Percentiles rank a stretch among this genome's conserved stretches.
phyloP scores from a whole-genome alignment of 2,329 filamentous ascomycete species.

The Xylariaceae sp. region DNA sequence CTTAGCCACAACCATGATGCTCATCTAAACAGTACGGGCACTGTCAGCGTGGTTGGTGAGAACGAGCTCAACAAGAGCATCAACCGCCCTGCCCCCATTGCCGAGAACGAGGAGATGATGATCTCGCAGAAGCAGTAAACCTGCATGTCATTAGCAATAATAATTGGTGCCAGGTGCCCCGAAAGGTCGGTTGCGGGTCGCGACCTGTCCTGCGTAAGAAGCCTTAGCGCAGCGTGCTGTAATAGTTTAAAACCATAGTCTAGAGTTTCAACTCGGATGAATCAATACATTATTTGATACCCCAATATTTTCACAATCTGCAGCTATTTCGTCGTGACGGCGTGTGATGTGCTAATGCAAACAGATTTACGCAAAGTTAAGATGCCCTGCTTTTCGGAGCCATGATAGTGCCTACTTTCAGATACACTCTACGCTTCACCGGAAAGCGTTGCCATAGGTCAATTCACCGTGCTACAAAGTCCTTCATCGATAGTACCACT shows the following conservation, averaged over 20 bases:
- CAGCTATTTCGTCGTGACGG: not conserved
- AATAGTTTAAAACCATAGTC: slow-evolving; percentile 16
- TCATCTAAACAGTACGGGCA: slow-evolving; percentile 46
- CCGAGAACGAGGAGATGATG: slow-evolving; percentile 46
- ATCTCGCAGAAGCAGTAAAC: slow-evolving; percentile 44
- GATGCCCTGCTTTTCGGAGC: too few species aligned
- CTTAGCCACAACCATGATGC: slow-evolving; percentile 49
- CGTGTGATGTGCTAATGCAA: too few species aligned
- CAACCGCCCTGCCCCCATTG: slow-evolving; percentile 42
- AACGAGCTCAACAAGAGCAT: slow-evolving; percentile 47
- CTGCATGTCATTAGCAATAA: not conserved
- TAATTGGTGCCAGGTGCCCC: slow-evolving; percentile 13
- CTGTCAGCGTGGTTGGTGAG: slow-evolving; percentile 50
- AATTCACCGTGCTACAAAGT: too few species aligned
- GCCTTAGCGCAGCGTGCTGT: slow-evolving; percentile 2
- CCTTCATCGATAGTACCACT: too few species aligned
- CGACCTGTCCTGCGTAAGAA: not conserved
- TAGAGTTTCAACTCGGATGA: not conserved
- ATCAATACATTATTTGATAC: slow-evolving; percentile 27
- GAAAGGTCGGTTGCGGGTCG: slow-evolving; percentile 6
- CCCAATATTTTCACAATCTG: not conserved
- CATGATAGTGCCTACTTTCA: too few species aligned
- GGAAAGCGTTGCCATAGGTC: too few species aligned
- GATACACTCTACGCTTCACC: too few species aligned
- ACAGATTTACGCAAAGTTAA: too few species aligned